Conservation (phyloP, 1,284 basidiomycete species). For the Takashimella tepidaria region DNA sequence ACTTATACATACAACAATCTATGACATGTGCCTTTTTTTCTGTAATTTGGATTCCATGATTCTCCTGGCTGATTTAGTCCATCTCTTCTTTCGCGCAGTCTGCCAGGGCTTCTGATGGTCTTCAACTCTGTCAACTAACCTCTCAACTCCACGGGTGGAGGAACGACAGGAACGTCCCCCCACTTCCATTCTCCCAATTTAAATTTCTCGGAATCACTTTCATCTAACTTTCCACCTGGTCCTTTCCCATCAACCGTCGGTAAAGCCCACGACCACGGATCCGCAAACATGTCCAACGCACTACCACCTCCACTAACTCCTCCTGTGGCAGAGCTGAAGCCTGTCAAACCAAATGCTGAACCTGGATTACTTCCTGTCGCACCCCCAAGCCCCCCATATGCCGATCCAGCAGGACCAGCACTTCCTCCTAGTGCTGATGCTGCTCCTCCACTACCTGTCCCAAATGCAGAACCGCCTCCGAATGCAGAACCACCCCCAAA, state of each 20-base stretch:
- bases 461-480: conserved; percentile 47
- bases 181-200: conserved; percentile 59
- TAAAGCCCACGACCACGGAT: conserved; percentile 36
- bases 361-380: too few species aligned
- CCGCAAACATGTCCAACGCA: conserved; percentile 49
- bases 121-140: too few species aligned
- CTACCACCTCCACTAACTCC: conserved; percentile 55
- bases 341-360: conserved; percentile 49
- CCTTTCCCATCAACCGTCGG: conserved; percentile 12
- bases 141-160: conserved; percentile 61
- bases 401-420: conserved; percentile 56
- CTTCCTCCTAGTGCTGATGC: conserved; percentile 56
- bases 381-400: conserved; percentile 18
- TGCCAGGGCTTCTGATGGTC: too few species aligned
- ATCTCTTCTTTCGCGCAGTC: too few species aligned
- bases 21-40: too few species aligned
- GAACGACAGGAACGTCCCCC: conserved; percentile 68
- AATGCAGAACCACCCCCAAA: conserved; percentile 38
- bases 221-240: conserved; percentile 19
- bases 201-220: conserved; percentile 58
- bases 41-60: too few species aligned
- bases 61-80: too few species aligned
- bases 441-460: conserved; percentile 32
- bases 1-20: too few species aligned
- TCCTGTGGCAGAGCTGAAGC: conserved; percentile 30